Percentiles rank a stretch among this genome's conserved stretches.
Evolutionary conservation across 805 yeast genomes (phyloP).

Genomic region (Kuraishia molischiana): DNA sequence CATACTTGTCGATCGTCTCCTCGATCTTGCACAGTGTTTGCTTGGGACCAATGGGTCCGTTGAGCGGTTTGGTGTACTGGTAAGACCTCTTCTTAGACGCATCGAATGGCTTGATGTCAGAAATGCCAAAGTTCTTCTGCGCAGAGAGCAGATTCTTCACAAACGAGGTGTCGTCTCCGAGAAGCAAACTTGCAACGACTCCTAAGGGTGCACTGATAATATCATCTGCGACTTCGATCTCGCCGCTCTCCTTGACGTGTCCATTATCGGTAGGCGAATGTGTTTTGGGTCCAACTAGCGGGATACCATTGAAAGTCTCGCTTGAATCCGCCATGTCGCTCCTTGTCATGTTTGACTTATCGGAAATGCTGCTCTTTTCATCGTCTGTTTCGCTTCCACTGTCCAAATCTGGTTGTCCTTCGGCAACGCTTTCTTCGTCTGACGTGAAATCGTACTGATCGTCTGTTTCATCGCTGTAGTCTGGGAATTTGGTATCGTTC

Average conservation of each 20-base stretch:
- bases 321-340: conserved; percentile 5
- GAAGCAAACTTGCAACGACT: conserved; percentile 43
- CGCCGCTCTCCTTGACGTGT: conserved; percentile 36
- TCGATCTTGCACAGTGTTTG: conserved; percentile 58
- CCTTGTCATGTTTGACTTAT: neutral
- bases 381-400: conserved; percentile 14
- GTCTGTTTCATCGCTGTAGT: conserved; percentile 19
- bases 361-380: conserved; percentile 6
- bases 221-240: conserved; percentile 46
- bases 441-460: conserved; percentile 22
- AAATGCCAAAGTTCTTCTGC: conserved; percentile 57
- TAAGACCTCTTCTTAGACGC: conserved; percentile 33
- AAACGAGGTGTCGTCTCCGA: conserved; percentile 47
- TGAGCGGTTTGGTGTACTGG: conserved; percentile 52
- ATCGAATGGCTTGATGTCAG: conserved; percentile 32
- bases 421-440: conserved; percentile 6
- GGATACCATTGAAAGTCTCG: conserved; percentile 25
- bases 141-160: conserved; percentile 34
- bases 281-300: conserved; percentile 25
- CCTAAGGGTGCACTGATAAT: conserved; percentile 56
- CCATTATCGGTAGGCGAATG: conserved; percentile 26
- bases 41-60: conserved; percentile 67
- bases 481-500: conserved; percentile 6
- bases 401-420: neutral
- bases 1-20: conserved; percentile 46